Percentiles rank a stretch among this genome's conserved stretches.
phyloP scores from a whole-genome alignment of 2,329 filamentous ascomycete species.

The Aspergillus sp. region DNA sequence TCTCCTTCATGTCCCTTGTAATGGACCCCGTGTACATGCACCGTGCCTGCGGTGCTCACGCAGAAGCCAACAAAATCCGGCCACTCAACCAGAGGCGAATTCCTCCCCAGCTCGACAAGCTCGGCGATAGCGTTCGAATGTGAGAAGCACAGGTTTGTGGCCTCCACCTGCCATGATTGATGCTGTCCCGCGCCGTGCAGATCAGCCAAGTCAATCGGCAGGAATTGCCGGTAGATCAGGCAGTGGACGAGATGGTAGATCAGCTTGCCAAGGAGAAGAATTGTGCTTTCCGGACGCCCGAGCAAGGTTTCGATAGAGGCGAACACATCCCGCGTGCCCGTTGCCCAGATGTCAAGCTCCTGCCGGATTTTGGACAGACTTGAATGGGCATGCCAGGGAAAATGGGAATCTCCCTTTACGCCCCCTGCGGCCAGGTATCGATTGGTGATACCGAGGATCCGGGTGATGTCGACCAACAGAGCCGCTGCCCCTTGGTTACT shows the following conservation, averaged over 20 bases:
- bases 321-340: constrained; percentile 70
- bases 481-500: constrained; percentile 66
- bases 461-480: constrained; percentile 75
- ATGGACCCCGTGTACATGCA: constrained; percentile 77
- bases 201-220: constrained; percentile 75
- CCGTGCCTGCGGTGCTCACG: constrained; percentile 75
- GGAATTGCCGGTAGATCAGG: constrained; percentile 74
- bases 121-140: constrained; percentile 84
- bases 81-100: constrained; percentile 69
- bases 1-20: constrained; percentile 58
- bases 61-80: constrained; percentile 80
- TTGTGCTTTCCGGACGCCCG: constrained; percentile 66
- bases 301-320: constrained; percentile 66
- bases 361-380: constrained; percentile 78
- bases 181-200: constrained; percentile 72
- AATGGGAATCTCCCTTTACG: constrained; percentile 81
- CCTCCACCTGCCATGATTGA: constrained; percentile 87
- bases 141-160: constrained; percentile 75
- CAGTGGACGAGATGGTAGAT: constrained; percentile 83
- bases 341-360: constrained; percentile 76
- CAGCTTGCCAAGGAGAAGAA: constrained; percentile 71
- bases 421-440: constrained; percentile 75
- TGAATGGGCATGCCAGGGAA: constrained; percentile 80
- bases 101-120: constrained; percentile 67
- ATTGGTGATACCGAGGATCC: constrained; percentile 74